Conservation (phyloP, 2,329 filamentous ascomycete species). For the Penicillium sp. region DNA sequence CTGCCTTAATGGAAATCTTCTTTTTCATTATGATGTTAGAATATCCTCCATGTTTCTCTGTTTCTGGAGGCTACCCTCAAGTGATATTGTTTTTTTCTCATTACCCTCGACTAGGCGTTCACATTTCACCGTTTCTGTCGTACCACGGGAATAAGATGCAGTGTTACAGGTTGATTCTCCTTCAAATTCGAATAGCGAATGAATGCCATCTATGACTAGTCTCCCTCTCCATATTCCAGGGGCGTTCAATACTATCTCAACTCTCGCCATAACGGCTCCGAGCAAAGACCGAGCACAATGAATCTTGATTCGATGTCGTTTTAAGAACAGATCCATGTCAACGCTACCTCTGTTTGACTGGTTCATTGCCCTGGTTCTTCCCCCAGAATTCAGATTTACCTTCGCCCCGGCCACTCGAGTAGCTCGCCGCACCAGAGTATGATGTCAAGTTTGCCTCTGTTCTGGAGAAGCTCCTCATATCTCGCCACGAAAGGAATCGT, state of each 20-base stretch:
- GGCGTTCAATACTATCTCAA: background rate
- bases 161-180: background rate
- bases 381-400: background rate
- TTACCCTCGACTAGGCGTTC: background rate
- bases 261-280: background rate
- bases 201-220: background rate
- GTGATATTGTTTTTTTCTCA: background rate
- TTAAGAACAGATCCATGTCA: background rate
- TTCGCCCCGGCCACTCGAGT: constrained; percentile 1
- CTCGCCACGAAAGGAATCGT: background rate
- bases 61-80: background rate
- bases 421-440: background rate
- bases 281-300: background rate
- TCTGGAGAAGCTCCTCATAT: no score
- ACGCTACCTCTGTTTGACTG: background rate
- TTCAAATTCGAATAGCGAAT: background rate
- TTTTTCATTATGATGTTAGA: background rate
- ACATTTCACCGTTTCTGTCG: background rate
- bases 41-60: background rate
- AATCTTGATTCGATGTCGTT: background rate
- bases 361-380: background rate
- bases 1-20: no score
- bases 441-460: constrained; percentile 4
- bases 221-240: background rate
- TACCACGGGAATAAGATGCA: background rate